Evolutionary conservation across 2,329 filamentous ascomycete species (phyloP).

Genomic region (Laburnicola sp.): DNA sequence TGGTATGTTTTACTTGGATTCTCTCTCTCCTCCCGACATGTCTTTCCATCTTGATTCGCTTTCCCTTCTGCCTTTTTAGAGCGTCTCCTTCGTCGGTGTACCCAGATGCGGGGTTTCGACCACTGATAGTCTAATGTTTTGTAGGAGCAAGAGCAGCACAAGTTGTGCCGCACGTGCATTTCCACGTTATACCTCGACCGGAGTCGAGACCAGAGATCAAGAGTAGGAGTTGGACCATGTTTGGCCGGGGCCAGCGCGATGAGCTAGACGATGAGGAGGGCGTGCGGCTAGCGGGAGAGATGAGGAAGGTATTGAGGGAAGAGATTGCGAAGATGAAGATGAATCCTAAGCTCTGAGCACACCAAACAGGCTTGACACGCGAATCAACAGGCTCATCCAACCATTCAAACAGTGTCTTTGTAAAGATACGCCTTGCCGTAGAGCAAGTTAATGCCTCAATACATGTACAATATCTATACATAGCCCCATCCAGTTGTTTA

Average conservation of each 20-base stretch:
- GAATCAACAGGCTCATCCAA: not conserved
- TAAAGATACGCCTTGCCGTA: too few species aligned
- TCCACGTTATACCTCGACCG: constrained; percentile 88
- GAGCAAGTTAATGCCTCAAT: not conserved
- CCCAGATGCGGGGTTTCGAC: too few species aligned
- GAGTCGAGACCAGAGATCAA: constrained; percentile 55
- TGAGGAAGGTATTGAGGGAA: constrained; percentile 46
- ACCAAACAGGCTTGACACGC: not conserved
- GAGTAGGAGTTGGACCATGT: constrained; percentile 76
- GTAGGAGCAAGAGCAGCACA: constrained; percentile 79
- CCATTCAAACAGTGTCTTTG: too few species aligned
- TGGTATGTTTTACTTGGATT: constrained; percentile 49
- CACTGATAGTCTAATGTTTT: not conserved
- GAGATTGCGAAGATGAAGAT: constrained; percentile 38
- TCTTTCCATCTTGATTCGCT: not conserved
- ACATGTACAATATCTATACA: constrained; percentile 27
- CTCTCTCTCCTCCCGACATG: constrained; percentile 8
- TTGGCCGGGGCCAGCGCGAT: constrained; percentile 71
- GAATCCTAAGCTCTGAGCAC: constrained; percentile 6
- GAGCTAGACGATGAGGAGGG: constrained; percentile 79
- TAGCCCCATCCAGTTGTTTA: constrained; percentile 10
- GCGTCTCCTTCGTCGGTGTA: not conserved
- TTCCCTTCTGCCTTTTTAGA: not conserved
- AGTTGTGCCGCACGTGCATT: constrained; percentile 91
- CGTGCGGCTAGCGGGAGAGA: constrained; percentile 58